Percentiles rank a stretch among this genome's conserved stretches.
These are phyloP conservation scores for Magnusiomyces fungicola DNA, from an alignment of 1,139 yeast genomes.

Conservation along the genomic window DNA sequence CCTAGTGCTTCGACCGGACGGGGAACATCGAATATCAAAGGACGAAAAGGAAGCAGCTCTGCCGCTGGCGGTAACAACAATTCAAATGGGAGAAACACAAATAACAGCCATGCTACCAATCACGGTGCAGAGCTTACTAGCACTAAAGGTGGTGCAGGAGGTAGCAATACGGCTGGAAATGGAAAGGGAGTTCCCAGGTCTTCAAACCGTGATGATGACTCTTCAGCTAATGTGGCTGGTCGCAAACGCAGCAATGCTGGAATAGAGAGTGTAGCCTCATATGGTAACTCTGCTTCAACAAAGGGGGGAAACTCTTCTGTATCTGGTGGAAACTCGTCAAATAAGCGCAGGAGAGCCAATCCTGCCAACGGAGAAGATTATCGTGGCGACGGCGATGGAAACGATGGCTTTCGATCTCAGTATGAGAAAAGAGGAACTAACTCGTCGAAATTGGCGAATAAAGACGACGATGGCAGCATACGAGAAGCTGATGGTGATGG, in stretches of 20 bases:
- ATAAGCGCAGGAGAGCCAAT: neutral
- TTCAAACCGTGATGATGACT: constrained; percentile 7
- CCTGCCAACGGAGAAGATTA: neutral
- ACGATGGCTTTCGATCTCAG: neutral
- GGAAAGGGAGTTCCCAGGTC: constrained; percentile 9
- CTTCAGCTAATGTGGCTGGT: neutral
- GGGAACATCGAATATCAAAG: constrained; percentile 10
- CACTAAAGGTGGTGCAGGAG: constrained; percentile 8
- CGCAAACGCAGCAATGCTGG: constrained; percentile 6
- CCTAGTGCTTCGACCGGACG: constrained; percentile 10
- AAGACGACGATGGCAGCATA: neutral
- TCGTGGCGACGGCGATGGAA: constrained; percentile 2
- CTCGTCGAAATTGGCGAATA: too few relatives aligned
- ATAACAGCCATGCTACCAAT: constrained; percentile 1
- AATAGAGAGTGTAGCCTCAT: neutral
- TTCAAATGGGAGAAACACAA: neutral
- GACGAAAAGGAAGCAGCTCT: constrained; percentile 11
- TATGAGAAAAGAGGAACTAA: too few relatives aligned
- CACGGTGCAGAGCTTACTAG: constrained; percentile 3
- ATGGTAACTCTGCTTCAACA: neutral
- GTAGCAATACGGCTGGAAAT: constrained; percentile 4
- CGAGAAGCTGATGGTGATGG: neutral
- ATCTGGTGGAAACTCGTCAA: neutral
- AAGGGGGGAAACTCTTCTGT: too few relatives aligned
- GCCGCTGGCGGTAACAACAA: constrained; percentile 6